A percentile compares a stretch with the other conserved stretches of the same genome.
These are phyloP conservation scores for Pezicula radicicola DNA, from an alignment of 2,329 filamentous ascomycete species.

Conservation along the genomic window DNA sequence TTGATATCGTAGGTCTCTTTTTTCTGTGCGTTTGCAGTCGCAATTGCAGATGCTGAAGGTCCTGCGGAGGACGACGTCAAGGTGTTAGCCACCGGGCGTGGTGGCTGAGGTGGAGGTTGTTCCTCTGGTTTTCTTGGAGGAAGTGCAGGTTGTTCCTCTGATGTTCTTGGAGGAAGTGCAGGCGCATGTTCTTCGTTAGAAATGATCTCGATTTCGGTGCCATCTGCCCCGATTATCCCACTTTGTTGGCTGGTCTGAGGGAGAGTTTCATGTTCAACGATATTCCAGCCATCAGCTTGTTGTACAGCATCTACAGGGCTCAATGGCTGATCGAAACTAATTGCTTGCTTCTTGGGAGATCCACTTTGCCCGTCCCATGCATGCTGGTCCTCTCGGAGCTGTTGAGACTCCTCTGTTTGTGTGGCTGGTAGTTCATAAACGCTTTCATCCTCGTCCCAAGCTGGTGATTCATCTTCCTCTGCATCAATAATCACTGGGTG, in stretches of 20 bases:
- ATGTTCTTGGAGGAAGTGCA: constrained; percentile 22
- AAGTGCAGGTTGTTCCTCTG: constrained; percentile 22
- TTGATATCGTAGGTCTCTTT: constrained; percentile 89
- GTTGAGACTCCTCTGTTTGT: constrained; percentile 12
- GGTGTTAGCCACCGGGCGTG: constrained; percentile 15
- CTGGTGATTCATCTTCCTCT: constrained; percentile 27
- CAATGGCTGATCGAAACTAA: not conserved
- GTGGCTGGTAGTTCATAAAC: constrained; percentile 16
- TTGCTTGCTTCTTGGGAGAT: constrained; percentile 2
- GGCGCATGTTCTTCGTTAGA: constrained; percentile 16
- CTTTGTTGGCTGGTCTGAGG: constrained; percentile 18
- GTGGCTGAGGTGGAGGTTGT: constrained; percentile 20
- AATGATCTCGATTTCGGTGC: constrained; percentile 8
- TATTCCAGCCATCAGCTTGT: constrained; percentile 23
- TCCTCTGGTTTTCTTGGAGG: constrained; percentile 22
- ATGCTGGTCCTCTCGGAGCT: constrained; percentile 22
- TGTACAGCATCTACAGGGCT: constrained; percentile 11
- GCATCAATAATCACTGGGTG: constrained; percentile 22
- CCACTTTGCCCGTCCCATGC: constrained; percentile 24
- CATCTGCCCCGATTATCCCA: constrained; percentile 15
- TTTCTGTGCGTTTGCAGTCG: constrained; percentile 17
- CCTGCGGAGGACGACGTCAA: constrained; percentile 8
- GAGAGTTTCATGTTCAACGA: constrained; percentile 20
- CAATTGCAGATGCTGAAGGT: constrained; percentile 8
- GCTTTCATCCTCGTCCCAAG: constrained; percentile 27